Evolutionary conservation across 1,139 yeast species (phyloP).

Genomic region (Kazachstania sp.): DNA sequence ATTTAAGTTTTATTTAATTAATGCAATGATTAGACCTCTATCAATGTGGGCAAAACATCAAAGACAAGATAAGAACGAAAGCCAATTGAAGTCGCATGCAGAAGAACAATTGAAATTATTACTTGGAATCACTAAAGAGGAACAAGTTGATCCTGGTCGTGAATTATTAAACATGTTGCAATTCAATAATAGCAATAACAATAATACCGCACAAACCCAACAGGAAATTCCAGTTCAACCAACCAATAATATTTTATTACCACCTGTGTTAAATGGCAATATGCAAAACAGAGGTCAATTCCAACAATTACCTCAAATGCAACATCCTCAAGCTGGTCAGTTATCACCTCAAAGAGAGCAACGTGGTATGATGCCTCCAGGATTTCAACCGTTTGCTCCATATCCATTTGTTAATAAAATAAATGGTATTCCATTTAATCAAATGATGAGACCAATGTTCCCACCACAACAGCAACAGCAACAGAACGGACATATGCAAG

Average conservation of each 20-base stretch:
- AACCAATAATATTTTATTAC: not conserved
- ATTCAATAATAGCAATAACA: not conserved
- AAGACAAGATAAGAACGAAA: slow-evolving; percentile 48
- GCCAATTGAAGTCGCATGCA: slow-evolving; percentile 40
- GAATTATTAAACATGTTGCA: slow-evolving; percentile 54
- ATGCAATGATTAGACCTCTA: slow-evolving; percentile 55
- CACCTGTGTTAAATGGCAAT: not conserved
- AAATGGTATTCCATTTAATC: slow-evolving; percentile 1
- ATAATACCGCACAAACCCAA: not conserved
- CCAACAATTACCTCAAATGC: not conserved
- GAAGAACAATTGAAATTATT: slow-evolving; percentile 56
- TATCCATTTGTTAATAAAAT: slow-evolving; percentile 29
- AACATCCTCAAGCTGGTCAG: not conserved
- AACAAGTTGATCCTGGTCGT: slow-evolving; percentile 58
- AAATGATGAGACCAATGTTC: slow-evolving; percentile 1
- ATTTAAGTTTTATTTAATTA: slow-evolving; percentile 48
- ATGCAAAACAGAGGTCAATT: not conserved
- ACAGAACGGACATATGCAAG: not conserved
- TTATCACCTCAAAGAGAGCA: slow-evolving; percentile 20
- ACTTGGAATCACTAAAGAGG: slow-evolving; percentile 44
- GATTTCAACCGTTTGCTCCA: slow-evolving; percentile 27
- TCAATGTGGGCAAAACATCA: slow-evolving; percentile 46
- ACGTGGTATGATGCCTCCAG: slow-evolving; percentile 11
- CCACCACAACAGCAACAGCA: not conserved
- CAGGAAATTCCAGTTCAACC: not conserved